A percentile compares a stretch with the other conserved stretches of the same genome.
Conservation (phyloP, 495 filamentous ascomycete genomes). For the Neurospora sp. region DNA sequence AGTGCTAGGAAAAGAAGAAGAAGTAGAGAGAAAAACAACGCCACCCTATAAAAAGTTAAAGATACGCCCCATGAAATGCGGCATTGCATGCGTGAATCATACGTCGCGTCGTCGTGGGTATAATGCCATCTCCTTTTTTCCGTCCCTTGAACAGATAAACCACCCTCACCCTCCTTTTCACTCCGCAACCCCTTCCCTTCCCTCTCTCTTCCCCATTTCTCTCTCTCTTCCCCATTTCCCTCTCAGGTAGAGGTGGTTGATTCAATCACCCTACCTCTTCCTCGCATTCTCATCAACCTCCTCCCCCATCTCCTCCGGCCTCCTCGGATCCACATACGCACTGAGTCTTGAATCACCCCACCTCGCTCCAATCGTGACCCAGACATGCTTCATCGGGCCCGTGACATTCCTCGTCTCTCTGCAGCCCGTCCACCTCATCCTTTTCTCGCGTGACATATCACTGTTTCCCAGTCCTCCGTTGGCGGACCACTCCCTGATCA, state of each 20-base stretch:
- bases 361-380: conserved; percentile 72
- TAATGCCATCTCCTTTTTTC: not conserved
- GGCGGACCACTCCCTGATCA: conserved; percentile 62
- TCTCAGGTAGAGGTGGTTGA: too few relatives aligned
- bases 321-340: conserved; percentile 41
- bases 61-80: not conserved
- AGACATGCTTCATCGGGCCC: conserved; percentile 58
- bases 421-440: conserved; percentile 58
- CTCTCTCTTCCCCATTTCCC: too few relatives aligned
- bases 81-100: not conserved
- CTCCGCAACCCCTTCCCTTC: too few relatives aligned
- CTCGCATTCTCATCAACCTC: conserved; percentile 34
- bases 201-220: too few relatives aligned
- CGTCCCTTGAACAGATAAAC: not conserved
- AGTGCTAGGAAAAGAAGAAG: not conserved
- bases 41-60: not conserved
- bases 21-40: not conserved
- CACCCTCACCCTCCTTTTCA: too few relatives aligned
- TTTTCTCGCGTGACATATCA: conserved; percentile 35
- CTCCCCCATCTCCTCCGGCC: conserved; percentile 32
- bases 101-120: not conserved
- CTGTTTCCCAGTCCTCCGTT: conserved; percentile 60
- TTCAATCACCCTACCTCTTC: not conserved
- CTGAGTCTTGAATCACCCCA: conserved; percentile 54
- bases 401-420: conserved; percentile 53